These are phyloP conservation scores for Ottelia alismoides DNA, from an alignment of 106 monocot species.

Conservation along the genomic window DNA sequence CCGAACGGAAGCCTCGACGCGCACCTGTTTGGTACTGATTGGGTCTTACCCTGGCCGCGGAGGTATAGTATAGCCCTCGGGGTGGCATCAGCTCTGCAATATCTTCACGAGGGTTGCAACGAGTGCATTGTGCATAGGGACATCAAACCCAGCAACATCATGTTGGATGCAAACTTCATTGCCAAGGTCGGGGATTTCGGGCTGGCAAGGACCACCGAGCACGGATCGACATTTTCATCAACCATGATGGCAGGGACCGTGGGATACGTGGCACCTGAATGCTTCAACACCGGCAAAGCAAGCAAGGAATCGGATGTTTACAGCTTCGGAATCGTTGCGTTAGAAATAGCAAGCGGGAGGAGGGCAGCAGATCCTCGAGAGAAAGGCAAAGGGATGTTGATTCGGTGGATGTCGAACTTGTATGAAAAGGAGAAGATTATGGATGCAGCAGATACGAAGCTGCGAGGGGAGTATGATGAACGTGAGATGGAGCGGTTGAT, in stretches of 20 bases:
- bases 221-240: not conserved
- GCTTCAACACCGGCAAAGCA: not conserved
- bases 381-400: no score
- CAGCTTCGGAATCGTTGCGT: slow-evolving; percentile 12
- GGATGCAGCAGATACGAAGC: no score
- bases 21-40: not conserved
- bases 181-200: slow-evolving; percentile 18
- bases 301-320: slow-evolving; percentile 17
- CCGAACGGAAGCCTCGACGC: slow-evolving; percentile 12
- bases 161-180: slow-evolving; percentile 8
- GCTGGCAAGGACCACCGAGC: slow-evolving; percentile 4
- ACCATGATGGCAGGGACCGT: slow-evolving; percentile 8
- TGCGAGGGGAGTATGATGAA: no score
- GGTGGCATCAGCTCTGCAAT: not conserved
- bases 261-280: slow-evolving; percentile 17
- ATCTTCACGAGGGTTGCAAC: slow-evolving; percentile 17
- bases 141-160: slow-evolving; percentile 17
- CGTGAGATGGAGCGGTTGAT: no score
- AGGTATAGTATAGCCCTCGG: slow-evolving; percentile 7
- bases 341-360: slow-evolving; percentile 17
- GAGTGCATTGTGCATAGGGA: slow-evolving; percentile 14
- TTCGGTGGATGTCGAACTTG: no score
- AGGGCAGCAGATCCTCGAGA: slow-evolving; percentile 5
- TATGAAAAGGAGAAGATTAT: no score
- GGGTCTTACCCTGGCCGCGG: not conserved